These are phyloP conservation scores for Aspergillus chevalieri DNA, from an alignment of 2,329 filamentous ascomycete species.

Conservation along the genomic window DNA sequence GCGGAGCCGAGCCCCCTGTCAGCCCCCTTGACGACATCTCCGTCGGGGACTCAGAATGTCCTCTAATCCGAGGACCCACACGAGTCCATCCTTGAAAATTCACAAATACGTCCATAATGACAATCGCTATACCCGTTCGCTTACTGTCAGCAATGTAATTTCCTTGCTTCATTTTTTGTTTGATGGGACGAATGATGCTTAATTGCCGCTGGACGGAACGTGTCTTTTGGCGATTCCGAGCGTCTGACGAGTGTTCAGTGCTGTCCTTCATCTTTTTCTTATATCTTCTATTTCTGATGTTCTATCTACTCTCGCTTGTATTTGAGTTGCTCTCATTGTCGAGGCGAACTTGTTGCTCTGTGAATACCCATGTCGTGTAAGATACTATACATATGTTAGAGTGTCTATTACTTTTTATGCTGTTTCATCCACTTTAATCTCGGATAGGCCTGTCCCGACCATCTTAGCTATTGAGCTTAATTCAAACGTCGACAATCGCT, in stretches of 20 bases:
- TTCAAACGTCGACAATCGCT: no score
- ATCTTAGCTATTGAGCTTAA: no score
- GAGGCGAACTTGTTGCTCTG: no score
- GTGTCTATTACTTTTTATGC: no score
- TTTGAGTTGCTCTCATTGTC: no score
- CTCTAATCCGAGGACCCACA: not conserved
- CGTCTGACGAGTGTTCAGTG: slow-evolving; percentile 2
- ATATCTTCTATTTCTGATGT: no score
- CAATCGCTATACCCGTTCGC: not conserved
- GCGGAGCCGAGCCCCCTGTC: slow-evolving; percentile 11
- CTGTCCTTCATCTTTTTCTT: not conserved
- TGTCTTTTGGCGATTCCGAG: slow-evolving; percentile 8
- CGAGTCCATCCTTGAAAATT: no score
- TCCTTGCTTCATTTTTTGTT: not conserved
- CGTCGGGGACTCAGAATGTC: not conserved
- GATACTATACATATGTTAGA: no score
- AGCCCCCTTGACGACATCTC: slow-evolving; percentile 3
- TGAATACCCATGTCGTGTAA: no score
- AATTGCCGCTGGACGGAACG: slow-evolving; percentile 9
- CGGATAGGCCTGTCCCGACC: no score
- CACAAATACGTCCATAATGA: not conserved
- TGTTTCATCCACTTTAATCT: no score
- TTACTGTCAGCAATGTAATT: not conserved
- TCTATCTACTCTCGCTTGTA: no score
- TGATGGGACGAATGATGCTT: slow-evolving; percentile 3